A percentile compares a stretch with the other conserved stretches of the same genome.
phyloP scores from a whole-genome alignment of 805 yeast species.

The Suhomyces sp. region DNA sequence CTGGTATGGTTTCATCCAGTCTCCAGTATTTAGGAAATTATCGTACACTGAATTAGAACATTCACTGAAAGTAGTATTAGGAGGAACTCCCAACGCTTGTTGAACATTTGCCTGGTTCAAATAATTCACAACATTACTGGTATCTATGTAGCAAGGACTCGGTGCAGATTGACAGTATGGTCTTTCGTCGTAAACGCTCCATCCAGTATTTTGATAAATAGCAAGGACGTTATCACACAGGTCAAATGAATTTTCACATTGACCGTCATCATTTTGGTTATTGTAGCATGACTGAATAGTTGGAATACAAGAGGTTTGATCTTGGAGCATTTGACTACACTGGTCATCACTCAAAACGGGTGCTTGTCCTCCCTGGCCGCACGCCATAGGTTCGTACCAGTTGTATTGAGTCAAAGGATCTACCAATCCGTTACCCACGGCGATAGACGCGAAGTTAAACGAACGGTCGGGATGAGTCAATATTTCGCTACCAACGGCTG shows the following conservation, averaged over 20 bases:
- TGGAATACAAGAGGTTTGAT: constrained; percentile 30
- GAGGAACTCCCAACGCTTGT: constrained; percentile 47
- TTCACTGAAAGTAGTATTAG: constrained; percentile 17
- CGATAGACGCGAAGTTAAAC: constrained; percentile 33
- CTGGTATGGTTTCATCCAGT: not conserved
- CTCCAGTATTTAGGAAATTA: constrained; percentile 11
- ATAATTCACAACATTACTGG: constrained; percentile 44
- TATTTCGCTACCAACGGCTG: constrained; percentile 19
- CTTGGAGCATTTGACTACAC: constrained; percentile 32
- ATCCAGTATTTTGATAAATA: constrained; percentile 5
- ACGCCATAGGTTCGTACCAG: constrained; percentile 43
- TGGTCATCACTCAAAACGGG: constrained; percentile 29
- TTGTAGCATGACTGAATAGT: constrained; percentile 4
- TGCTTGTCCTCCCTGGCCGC: constrained; percentile 43
- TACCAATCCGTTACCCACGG: constrained; percentile 47
- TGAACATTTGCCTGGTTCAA: constrained; percentile 54
- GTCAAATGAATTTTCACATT: constrained; percentile 6
- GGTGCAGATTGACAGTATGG: not conserved
- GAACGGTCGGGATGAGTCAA: constrained; percentile 18
- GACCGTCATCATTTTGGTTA: constrained; percentile 6
- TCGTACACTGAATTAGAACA: constrained; percentile 15
- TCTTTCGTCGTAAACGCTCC: constrained; percentile 7
- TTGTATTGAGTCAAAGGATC: constrained; percentile 40
- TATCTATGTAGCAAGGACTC: constrained; percentile 8
- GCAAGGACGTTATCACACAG: constrained; percentile 8